phyloP scores from a whole-genome alignment of 768 basidiomycete genomes.

The Mycena epipterygia region DNA sequence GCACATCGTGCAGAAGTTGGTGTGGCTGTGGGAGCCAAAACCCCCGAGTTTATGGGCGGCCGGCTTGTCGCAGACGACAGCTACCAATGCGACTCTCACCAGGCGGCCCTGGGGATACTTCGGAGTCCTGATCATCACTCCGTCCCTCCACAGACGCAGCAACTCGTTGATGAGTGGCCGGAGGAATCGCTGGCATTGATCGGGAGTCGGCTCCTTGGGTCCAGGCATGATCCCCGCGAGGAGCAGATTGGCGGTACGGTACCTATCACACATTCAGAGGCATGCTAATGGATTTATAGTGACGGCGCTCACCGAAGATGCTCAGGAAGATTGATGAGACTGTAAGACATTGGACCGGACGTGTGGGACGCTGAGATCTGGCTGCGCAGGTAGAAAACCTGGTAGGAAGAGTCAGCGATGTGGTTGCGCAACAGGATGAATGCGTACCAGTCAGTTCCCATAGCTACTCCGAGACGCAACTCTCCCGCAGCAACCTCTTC shows the following conservation, averaged over 20 bases:
- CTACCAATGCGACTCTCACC: slow-evolving; percentile 48
- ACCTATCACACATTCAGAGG: no score
- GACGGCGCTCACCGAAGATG: slow-evolving; percentile 38
- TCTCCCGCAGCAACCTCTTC: slow-evolving; percentile 38
- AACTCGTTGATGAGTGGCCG: slow-evolving; percentile 47
- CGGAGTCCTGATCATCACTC: slow-evolving; percentile 38
- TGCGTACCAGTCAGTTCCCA: slow-evolving; percentile 50
- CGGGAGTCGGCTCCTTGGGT: slow-evolving; percentile 43
- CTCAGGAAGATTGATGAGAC: slow-evolving; percentile 45
- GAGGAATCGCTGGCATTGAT: slow-evolving; percentile 46
- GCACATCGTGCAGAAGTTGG: slow-evolving; percentile 50
- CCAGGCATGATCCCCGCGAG: slow-evolving; percentile 43
- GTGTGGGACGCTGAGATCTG: slow-evolving; percentile 52
- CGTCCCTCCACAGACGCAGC: slow-evolving; percentile 39
- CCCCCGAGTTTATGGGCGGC: slow-evolving; percentile 52
- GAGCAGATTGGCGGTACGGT: slow-evolving; percentile 42
- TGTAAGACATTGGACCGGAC: slow-evolving; percentile 50
- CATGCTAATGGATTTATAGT: no score
- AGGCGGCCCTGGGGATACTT: slow-evolving; percentile 44
- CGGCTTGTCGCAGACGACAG: slow-evolving; percentile 54
- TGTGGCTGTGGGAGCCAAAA: slow-evolving; percentile 47
- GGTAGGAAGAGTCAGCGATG: no score
- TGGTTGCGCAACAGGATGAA: no score
- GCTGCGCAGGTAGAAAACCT: no score
- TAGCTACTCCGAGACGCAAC: slow-evolving; percentile 43